Evolutionary conservation across 2,329 filamentous ascomycete genomes (phyloP).

Genomic region (Claviceps humidiphila): DNA sequence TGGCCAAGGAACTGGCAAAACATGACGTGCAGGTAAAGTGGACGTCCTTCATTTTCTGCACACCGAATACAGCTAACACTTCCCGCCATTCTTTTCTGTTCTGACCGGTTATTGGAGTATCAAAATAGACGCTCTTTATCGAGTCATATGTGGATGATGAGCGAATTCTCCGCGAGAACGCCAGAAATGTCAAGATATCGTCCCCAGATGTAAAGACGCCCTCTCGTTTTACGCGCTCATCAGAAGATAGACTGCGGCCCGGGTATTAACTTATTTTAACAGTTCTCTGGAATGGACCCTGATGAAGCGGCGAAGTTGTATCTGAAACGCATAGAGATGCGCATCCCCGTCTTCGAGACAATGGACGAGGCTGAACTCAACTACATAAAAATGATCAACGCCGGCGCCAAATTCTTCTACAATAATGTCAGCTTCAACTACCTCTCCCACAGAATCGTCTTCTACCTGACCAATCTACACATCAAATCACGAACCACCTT

Average conservation of each 20-base stretch:
- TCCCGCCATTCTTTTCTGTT: too few relatives aligned
- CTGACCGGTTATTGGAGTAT: background rate
- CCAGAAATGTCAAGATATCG: constrained; percentile 92
- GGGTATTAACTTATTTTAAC: background rate
- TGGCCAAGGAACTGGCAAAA: constrained; percentile 96
- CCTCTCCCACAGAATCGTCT: constrained; percentile 90
- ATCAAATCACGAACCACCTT: constrained; percentile 92
- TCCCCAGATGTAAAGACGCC: constrained; percentile 65
- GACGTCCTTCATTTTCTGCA: background rate
- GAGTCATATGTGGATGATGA: constrained; percentile 93
- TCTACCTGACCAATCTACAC: constrained; percentile 94
- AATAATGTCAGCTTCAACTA: constrained; percentile 98
- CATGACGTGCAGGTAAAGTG: constrained; percentile 68
- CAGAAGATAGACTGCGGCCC: background rate
- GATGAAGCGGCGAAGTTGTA: constrained; percentile 90
- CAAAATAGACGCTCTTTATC: constrained; percentile 72
- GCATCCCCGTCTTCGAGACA: constrained; percentile 91
- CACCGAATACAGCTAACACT: background rate
- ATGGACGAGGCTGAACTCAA: constrained; percentile 92
- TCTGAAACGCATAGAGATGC: constrained; percentile 73
- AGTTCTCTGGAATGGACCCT: constrained; percentile 84
- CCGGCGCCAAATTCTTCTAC: constrained; percentile 81
- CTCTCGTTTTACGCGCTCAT: background rate
- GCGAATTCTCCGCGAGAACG: constrained; percentile 88
- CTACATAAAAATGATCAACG: constrained; percentile 99